These are phyloP conservation scores for Lathyrus sativus DNA, from an alignment of 306 rosid species.

Conservation along the genomic window DNA sequence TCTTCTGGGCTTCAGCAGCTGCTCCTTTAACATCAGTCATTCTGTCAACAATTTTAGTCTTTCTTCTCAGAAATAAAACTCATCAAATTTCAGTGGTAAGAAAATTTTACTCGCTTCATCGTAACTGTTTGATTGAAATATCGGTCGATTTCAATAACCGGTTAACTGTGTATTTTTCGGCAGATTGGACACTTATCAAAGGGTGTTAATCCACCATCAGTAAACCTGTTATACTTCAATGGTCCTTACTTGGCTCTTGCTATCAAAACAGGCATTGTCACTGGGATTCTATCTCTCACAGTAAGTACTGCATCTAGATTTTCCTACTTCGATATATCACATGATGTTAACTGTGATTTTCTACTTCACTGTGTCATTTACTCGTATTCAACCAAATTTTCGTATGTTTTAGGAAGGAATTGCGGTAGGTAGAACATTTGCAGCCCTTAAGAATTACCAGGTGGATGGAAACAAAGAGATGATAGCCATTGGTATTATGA, in stretches of 20 bases:
- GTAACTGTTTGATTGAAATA: neutral
- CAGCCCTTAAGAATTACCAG: conserved; percentile 83
- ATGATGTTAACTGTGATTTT: conserved; percentile 19
- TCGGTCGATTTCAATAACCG: neutral
- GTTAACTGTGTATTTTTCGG: neutral
- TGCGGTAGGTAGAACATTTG: conserved; percentile 97
- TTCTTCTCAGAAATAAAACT: conserved; percentile 55
- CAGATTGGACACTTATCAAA: conserved; percentile 79
- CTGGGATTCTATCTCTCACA: conserved; percentile 85
- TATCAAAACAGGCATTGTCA: conserved; percentile 86
- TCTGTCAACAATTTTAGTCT: conserved; percentile 76
- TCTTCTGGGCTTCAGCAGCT: conserved; percentile 92
- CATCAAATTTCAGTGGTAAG: conserved; percentile 69
- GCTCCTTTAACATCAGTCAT: conserved; percentile 92
- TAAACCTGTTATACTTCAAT: conserved; percentile 70
- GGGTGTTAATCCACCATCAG: conserved; percentile 86
- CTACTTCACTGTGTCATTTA: conserved; percentile 23
- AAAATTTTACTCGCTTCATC: neutral
- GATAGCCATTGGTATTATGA: conserved; percentile 95
- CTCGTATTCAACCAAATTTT: conserved; percentile 14
- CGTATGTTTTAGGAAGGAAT: conserved; percentile 75
- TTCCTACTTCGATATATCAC: neutral
- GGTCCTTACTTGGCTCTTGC: conserved; percentile 70
- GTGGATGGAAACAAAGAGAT: conserved; percentile 99
- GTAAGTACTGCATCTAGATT: conserved; percentile 48